Percentiles rank a stretch among this genome's conserved stretches.
Conservation (phyloP, 345 rosid species). For the Arabidopsis arenosa region DNA sequence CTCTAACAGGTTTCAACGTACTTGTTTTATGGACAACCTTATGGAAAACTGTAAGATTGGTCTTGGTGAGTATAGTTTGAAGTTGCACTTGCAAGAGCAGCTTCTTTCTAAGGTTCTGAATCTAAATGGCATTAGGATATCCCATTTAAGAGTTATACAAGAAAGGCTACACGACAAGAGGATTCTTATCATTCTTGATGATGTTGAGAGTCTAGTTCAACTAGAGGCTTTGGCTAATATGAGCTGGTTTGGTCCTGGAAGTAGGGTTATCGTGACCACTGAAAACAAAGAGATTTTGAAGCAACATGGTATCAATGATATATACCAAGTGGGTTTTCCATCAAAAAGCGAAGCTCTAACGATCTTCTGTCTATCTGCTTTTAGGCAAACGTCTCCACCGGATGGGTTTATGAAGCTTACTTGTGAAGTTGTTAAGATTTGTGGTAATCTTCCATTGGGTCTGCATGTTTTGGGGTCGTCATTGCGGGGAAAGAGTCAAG, state of each 20-base stretch:
- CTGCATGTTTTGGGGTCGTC: neutral
- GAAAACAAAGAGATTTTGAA: neutral
- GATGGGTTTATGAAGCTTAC: conserved; percentile 48
- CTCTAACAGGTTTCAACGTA: neutral
- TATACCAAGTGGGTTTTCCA: neutral
- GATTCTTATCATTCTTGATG: conserved; percentile 8
- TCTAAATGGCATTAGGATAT: neutral
- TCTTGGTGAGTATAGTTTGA: neutral
- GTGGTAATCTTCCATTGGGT: neutral
- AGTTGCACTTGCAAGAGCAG: neutral
- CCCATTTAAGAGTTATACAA: neutral
- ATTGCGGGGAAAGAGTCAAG: neutral
- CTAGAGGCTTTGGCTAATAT: neutral
- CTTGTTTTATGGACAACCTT: neutral
- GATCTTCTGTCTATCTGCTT: neutral
- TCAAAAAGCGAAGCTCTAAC: neutral
- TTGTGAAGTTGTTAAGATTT: neutral
- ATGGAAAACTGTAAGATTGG: neutral
- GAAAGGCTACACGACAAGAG: neutral
- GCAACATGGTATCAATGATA: neutral
- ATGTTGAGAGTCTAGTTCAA: neutral
- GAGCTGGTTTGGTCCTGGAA: neutral
- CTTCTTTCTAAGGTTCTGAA: neutral
- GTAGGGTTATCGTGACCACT: neutral
- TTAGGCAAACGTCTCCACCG: neutral